phyloP scores from a whole-genome alignment of 192 early-diverging fungal genomes.

The Entomortierella beljakovae region DNA sequence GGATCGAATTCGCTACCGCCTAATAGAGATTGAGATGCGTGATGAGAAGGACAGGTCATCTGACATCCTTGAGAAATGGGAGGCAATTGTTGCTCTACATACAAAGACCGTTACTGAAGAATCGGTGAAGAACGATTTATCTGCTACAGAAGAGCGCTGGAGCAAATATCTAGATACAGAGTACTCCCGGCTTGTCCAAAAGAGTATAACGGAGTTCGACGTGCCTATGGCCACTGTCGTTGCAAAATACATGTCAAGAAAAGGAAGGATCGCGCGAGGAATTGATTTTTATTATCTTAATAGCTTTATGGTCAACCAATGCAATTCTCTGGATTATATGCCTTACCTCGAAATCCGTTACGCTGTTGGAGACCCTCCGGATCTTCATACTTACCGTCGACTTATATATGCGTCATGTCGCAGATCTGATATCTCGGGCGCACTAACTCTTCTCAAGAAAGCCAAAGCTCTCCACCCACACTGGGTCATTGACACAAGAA shows the following conservation, averaged over 20 bases:
- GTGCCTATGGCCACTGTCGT: conserved; percentile 11
- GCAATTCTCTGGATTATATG: conserved; percentile 8
- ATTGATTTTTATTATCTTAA: conserved; percentile 28
- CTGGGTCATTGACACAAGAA: conserved; percentile 17
- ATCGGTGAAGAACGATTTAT: background rate
- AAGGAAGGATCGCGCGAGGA: conserved; percentile 7
- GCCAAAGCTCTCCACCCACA: conserved; percentile 13
- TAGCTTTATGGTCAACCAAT: conserved; percentile 30
- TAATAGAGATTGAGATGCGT: background rate
- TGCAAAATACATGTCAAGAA: conserved; percentile 18
- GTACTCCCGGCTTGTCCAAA: conserved; percentile 13
- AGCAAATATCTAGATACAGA: background rate
- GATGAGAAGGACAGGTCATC: background rate
- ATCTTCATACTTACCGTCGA: conserved; percentile 47
- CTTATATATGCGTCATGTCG: conserved; percentile 49
- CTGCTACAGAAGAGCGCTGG: background rate
- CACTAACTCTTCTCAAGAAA: conserved; percentile 20
- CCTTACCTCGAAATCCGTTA: conserved; percentile 36
- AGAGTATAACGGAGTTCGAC: conserved; percentile 14
- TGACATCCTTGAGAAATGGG: conserved; percentile 27
- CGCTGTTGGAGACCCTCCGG: conserved; percentile 15
- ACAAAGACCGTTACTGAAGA: background rate
- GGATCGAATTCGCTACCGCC: conserved; percentile 11
- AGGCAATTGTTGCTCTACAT: background rate
- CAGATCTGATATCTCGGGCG: conserved; percentile 33